Conservation (phyloP, 306 rosid species). For the cucumber (Cucumis sativus) region Cucumber_9930_V3 NC_026659.2:25339501-25340000, state of each 20-base stretch:
- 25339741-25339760: constrained; percentile 53
- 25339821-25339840: constrained; percentile 53
- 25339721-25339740: constrained; percentile 53
- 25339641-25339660: constrained; percentile 54
- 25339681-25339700: constrained; percentile 57
- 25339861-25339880: constrained; percentile 71
- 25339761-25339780: constrained; percentile 34
- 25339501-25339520: neutral
- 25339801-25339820: constrained; percentile 53
- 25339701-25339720: constrained; percentile 33
- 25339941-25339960: constrained; percentile 66
- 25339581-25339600: constrained; percentile 38
- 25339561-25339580: constrained; percentile 68
- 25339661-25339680: constrained; percentile 37
- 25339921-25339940: constrained; percentile 85
- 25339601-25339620: constrained; percentile 57
- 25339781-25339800: constrained; percentile 59
- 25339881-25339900: constrained; percentile 83
- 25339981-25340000: constrained; percentile 75
- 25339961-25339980: constrained; percentile 48
- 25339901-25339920: constrained; percentile 68
- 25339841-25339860: constrained; percentile 48
- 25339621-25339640: constrained; percentile 50
- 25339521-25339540: constrained; percentile 37
- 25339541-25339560: constrained; percentile 42